Evolutionary conservation across 345 rosid genomes (phyloP), one percentile per base, ranked within the genome.

Genomic region (Capsella bursapastoris): DNA sequence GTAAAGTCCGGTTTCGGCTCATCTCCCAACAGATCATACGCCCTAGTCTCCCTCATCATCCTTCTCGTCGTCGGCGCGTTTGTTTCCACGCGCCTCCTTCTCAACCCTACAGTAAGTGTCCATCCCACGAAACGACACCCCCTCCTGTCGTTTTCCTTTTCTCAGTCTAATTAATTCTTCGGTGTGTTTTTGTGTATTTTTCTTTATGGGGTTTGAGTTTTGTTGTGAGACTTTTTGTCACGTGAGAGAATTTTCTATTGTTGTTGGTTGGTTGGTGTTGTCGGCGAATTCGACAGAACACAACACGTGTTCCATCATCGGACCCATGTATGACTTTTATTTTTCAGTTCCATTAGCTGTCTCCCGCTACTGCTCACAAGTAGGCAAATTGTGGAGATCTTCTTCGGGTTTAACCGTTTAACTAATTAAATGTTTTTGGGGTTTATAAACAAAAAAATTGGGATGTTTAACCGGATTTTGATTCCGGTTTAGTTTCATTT

Each of bases 61-160:
- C 62, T 89, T 67, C 81, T 93, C 73, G 38, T 88, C 71, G 74
- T 81, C 92, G 87, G 92, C 86, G 92, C 91, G 78, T 85, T 85
- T 45, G 34, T 85, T 41, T 72, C 89, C 82, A 81, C 97, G 80
- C 94, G 86, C 78, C 71, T 83, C 80, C 71, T 74, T 31, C 81
- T 84, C 37, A 79, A 85, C 66, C 64, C 87, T 71, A 47, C 79
- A 29, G 96, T 90, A 62, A 84, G 84, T 56, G 45, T 2, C 60
- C 9, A 18, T 22, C 25, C 25, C 2, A 18, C 37, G 37, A 61
- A 61, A 61, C 80, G 44, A 31, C 48, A 14, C 55, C 27, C 7
- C 7, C 7, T 13, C 65, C 64, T 55, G 52, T 70, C 75, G 66
- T 66, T 45, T 72, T 10, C 1, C 22, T 18, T 18, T 25, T 34